A percentile compares a stretch with the other conserved stretches of the same genome.
phyloP scores from a whole-genome alignment of 495 filamentous ascomycete species.

The Aspergillus asperescens region DNA sequence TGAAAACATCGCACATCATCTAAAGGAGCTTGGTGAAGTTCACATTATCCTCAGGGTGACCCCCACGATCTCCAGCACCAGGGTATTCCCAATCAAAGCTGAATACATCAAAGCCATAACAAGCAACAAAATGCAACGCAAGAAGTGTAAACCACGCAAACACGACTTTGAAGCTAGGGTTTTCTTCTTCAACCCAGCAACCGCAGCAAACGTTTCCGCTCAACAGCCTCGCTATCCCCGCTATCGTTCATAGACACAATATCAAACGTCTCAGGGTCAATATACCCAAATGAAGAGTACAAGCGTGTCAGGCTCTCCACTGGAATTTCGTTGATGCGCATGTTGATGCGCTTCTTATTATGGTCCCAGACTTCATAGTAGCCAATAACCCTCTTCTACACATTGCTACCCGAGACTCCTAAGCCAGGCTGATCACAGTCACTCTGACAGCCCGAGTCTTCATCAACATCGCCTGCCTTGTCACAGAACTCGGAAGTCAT shows the following conservation, averaged over 20 bases:
- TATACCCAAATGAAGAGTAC: constrained; percentile 1
- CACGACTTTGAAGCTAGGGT: too few species aligned
- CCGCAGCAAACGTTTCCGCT: constrained; percentile 18
- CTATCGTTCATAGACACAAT: constrained; percentile 4
- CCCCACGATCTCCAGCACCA: too few species aligned
- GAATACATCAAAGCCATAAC: constrained; percentile 48
- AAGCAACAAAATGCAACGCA: constrained; percentile 29
- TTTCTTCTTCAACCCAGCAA: constrained; percentile 14
- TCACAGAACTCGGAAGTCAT: constrained; percentile 44
- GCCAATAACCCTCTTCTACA: neutral
- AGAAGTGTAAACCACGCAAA: too few species aligned
- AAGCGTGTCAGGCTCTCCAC: constrained; percentile 10
- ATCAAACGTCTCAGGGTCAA: neutral
- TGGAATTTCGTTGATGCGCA: constrained; percentile 4
- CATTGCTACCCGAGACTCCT: neutral
- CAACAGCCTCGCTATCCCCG: neutral
- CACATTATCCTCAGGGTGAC: too few species aligned
- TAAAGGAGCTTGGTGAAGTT: too few species aligned
- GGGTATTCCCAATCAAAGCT: constrained; percentile 35
- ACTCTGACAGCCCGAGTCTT: constrained; percentile 10
- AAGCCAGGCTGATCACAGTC: constrained; percentile 7
- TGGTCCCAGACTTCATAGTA: constrained; percentile 13
- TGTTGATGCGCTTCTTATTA: neutral
- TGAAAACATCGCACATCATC: too few species aligned
- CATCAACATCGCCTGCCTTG: neutral